A percentile compares a stretch with the other conserved stretches of the same genome.
Conservation (phyloP, 148 eudicot species). For the Pouteria glomerata region DNA sequence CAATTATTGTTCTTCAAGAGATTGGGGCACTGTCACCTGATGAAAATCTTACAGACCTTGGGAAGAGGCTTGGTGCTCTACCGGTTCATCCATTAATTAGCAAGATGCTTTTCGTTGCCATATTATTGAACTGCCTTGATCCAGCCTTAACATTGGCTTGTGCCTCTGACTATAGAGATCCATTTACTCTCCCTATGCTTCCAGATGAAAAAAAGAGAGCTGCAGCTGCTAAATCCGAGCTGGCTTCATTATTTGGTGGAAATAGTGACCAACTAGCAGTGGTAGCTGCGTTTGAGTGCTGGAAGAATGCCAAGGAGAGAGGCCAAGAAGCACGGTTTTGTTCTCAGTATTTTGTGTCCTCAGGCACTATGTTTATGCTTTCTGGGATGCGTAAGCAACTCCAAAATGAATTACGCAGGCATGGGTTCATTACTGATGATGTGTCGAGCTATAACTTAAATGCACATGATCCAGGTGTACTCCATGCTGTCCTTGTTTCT, state of each 20-base stretch:
- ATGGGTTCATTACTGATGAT: conserved; percentile 64
- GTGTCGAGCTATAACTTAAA: conserved; percentile 54
- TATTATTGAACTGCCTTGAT: conserved; percentile 79
- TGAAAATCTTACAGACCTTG: conserved; percentile 77
- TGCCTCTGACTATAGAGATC: conserved; percentile 74
- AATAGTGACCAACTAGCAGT: conserved; percentile 85
- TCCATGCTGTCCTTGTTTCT: conserved; percentile 72
- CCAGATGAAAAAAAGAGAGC: conserved; percentile 68
- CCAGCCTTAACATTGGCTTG: conserved; percentile 97
- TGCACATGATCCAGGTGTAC: conserved; percentile 60
- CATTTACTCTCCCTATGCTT: conserved; percentile 76
- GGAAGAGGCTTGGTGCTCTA: conserved; percentile 65
- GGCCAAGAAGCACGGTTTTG: conserved; percentile 68
- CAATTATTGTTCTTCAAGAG: conserved; percentile 69
- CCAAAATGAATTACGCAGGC: conserved; percentile 43
- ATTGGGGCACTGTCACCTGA: conserved; percentile 81
- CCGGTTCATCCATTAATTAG: conserved; percentile 88
- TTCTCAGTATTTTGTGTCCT: conserved; percentile 62
- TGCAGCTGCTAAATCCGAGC: conserved; percentile 56
- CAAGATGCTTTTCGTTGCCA: conserved; percentile 88
- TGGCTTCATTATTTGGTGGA: conserved; percentile 79
- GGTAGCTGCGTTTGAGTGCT: conserved; percentile 91
- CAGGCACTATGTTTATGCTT: conserved; percentile 68
- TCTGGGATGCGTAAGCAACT: conserved; percentile 75
- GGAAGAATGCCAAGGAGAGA: conserved; percentile 63